Base-by-base conservation (phyloP, 2,329 filamentous ascomycete genomes). In the Claviceps lovelessii region DNA sequence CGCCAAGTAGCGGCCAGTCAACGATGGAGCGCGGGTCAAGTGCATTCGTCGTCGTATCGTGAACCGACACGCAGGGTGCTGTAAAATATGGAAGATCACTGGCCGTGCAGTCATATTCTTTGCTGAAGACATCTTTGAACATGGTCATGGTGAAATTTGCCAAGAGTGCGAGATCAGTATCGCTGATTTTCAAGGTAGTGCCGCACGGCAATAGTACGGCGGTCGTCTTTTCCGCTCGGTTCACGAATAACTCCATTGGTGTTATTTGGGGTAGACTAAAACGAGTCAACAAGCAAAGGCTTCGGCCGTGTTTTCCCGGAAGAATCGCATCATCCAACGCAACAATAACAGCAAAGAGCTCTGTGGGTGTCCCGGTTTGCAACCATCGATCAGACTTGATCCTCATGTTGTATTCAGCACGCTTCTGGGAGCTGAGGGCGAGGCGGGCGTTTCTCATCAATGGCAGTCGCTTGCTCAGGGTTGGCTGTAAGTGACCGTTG, bases 71-170 rank as follows among this genome's bases (percentile, higher is more conserved):
- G 45, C 54, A 57, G 5, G 93, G 91, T 0, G 83, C 86, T 15
- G 96, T 64, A 73, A 90, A 95, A 67, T 96, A 98, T 0, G 90
- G 85, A 65, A 95, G 78, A 33, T 84, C 81, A 0, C 75, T 68
- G 0, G 74, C 61, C 17, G 81, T 74, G 0, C 79, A 73, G 51
- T 86, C 81, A 62, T 88, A 98, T 3, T 76, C 75, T 67, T 98
- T 98, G 67, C 90, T 91, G 72, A 95, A 97, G 0, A 96, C 73
- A 61, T 97, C 89, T 17, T 80, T 72, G 67, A 94, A 96, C 0
- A 94, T 68, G 5, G 78, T 76, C 45, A 94, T 70, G 0, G 88
- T 95, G 65, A 93, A 95, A 0, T 67, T 68, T 0, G 81, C 83
- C n/a, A 97, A 65, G 1, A 72, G 66, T 0, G 77, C 68, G 0